These are phyloP conservation scores for Ambispora gerdemannii DNA, from an alignment of 192 early-diverging fungal species.

Conservation along the genomic window DNA sequence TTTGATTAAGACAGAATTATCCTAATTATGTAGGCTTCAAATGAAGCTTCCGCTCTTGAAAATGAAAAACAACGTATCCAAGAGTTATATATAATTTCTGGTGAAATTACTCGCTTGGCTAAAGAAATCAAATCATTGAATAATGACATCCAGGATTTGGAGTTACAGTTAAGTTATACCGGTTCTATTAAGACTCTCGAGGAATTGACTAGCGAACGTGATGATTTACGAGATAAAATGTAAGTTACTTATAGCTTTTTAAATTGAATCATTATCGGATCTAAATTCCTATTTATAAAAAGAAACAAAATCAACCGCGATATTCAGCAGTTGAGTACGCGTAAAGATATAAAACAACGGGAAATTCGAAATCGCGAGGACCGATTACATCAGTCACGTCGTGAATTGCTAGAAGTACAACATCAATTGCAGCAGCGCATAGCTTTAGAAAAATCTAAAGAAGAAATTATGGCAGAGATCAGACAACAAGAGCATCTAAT, in stretches of 20 bases:
- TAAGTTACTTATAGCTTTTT: constrained; percentile 20
- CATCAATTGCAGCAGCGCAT: constrained; percentile 42
- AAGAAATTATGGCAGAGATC: constrained; percentile 27
- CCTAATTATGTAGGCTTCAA: not conserved
- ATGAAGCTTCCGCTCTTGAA: not conserved
- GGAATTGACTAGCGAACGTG: constrained; percentile 63
- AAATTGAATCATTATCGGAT: not conserved
- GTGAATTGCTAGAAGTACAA: constrained; percentile 33
- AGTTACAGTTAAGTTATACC: constrained; percentile 46
- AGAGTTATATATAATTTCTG: constrained; percentile 39
- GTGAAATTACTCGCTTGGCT: constrained; percentile 38
- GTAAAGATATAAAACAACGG: constrained; percentile 53
- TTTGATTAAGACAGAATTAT: not conserved
- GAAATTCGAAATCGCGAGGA: constrained; percentile 43
- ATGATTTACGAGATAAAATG: constrained; percentile 45
- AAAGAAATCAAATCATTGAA: constrained; percentile 40
- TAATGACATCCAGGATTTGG: constrained; percentile 48
- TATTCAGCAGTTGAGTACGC: constrained; percentile 50
- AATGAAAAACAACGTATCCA: not conserved
- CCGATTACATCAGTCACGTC: constrained; percentile 40
- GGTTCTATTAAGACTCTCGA: constrained; percentile 66
- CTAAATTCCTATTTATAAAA: not conserved
- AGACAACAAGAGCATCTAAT: constrained; percentile 31
- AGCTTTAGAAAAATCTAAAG: constrained; percentile 42
- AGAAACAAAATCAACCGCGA: constrained; percentile 48